Evolutionary conservation across 225 moss, liverwort and hornwort species (phyloP).

Genomic region (Lunularia cruciata): DNA sequence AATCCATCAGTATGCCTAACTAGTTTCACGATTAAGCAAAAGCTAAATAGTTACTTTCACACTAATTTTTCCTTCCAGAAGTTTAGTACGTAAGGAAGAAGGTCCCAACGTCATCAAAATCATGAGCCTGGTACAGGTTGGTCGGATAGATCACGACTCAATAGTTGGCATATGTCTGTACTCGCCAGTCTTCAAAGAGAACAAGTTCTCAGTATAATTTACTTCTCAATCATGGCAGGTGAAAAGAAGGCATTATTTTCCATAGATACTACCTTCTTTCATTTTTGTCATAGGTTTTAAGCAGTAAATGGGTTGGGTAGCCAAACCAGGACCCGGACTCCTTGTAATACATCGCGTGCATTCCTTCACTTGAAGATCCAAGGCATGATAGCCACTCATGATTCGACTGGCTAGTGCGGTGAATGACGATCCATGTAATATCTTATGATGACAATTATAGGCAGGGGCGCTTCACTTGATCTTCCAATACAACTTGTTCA

Average conservation of each 20-base stretch:
- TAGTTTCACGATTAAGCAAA: neutral
- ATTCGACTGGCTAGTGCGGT: neutral
- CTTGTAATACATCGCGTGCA: neutral
- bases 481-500: neutral
- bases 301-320: neutral
- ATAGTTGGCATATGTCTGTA: neutral
- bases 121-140: neutral
- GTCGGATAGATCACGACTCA: slow-evolving; percentile 9
- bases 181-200: neutral
- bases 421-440: too few species aligned
- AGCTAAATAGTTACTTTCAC: neutral
- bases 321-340: neutral
- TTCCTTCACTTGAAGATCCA: neutral
- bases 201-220: slow-evolving; percentile 5
- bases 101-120: neutral
- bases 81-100: neutral
- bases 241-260: neutral
- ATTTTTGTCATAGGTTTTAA: neutral
- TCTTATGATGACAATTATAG: too few species aligned
- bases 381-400: neutral
- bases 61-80: neutral
- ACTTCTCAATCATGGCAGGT: slow-evolving; percentile 1
- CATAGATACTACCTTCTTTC: neutral
- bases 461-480: neutral
- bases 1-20: slow-evolving; percentile 8